Percentiles rank a stretch among this genome's conserved stretches.
Evolutionary conservation across 1,284 basidiomycete species (phyloP).

Genomic region (Apiotrichum domesticum): DNA sequence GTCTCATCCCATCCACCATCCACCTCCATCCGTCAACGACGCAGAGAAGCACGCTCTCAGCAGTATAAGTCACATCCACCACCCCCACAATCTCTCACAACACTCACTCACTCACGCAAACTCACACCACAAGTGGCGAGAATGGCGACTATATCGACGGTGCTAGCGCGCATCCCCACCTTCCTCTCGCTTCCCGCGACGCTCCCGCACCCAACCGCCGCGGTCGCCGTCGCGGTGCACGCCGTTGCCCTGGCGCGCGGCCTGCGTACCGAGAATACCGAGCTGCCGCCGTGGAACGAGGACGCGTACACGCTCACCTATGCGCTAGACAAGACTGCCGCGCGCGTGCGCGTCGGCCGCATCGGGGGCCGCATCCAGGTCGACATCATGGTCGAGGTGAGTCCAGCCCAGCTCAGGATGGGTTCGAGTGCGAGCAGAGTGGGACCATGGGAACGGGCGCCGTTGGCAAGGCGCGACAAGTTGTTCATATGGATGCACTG

Average conservation of each 20-base stretch:
- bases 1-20: too few species aligned
- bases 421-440: too few species aligned
- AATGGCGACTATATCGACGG: slow-evolving; percentile 23
- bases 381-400: slow-evolving; percentile 49
- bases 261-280: slow-evolving; percentile 38
- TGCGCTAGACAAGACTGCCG: slow-evolving; percentile 46
- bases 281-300: slow-evolving; percentile 12
- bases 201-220: slow-evolving; percentile 39
- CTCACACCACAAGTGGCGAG: not conserved
- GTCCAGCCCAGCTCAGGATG: slow-evolving; percentile 12
- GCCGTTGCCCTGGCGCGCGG: slow-evolving; percentile 45
- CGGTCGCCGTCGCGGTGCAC: slow-evolving; percentile 46
- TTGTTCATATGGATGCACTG: too few species aligned
- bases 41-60: not conserved
- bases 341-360: slow-evolving; percentile 44
- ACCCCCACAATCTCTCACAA: not conserved
- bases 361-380: slow-evolving; percentile 47
- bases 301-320: slow-evolving; percentile 47
- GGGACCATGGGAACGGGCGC: too few species aligned
- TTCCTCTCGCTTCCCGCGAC: slow-evolving; percentile 30
- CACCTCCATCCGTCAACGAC: not conserved
- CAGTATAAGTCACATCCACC: too few species aligned
- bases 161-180: slow-evolving; percentile 23
- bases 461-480: too few species aligned
- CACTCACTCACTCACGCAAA: not conserved